phyloP scores from a whole-genome alignment of 371 early-diverging fungal genomes.

The Mucor plumbeus region DNA sequence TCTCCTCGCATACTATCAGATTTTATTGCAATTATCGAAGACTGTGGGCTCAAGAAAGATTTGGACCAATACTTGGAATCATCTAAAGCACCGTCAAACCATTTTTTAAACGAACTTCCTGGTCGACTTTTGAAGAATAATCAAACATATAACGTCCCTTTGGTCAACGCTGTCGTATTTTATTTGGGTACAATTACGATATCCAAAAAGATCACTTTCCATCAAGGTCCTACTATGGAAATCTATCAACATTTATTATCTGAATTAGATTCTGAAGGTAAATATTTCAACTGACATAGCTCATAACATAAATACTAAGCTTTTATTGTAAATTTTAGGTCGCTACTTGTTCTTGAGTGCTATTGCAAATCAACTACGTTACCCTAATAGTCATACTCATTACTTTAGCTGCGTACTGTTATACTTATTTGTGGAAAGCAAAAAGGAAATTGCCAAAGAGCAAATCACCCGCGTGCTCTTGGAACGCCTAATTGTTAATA shows the following conservation, averaged over 20 bases:
- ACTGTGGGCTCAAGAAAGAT: constrained; percentile 63
- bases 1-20: constrained; percentile 88
- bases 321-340: constrained; percentile 42
- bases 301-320: not conserved
- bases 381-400: constrained; percentile 96
- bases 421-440: constrained; percentile 83
- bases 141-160: constrained; percentile 70
- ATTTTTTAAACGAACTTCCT: constrained; percentile 3
- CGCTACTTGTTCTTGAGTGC: constrained; percentile 89
- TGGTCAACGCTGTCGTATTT: constrained; percentile 87
- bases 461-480: constrained; percentile 93
- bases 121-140: not conserved
- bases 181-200: constrained; percentile 85
- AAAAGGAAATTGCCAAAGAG: constrained; percentile 85
- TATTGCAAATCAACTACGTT: constrained; percentile 96
- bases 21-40: constrained; percentile 64
- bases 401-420: constrained; percentile 87
- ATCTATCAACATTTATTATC: constrained; percentile 81
- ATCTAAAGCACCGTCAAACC: constrained; percentile 36
- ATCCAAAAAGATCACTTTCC: constrained; percentile 60
- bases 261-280: constrained; percentile 84
- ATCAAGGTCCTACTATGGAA: constrained; percentile 81
- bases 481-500: constrained; percentile 94
- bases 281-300: not conserved
- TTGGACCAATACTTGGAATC: constrained; percentile 72